phyloP scores from a whole-genome alignment of 2,329 filamentous ascomycete genomes.

The Epichloe coenophiala region DNA sequence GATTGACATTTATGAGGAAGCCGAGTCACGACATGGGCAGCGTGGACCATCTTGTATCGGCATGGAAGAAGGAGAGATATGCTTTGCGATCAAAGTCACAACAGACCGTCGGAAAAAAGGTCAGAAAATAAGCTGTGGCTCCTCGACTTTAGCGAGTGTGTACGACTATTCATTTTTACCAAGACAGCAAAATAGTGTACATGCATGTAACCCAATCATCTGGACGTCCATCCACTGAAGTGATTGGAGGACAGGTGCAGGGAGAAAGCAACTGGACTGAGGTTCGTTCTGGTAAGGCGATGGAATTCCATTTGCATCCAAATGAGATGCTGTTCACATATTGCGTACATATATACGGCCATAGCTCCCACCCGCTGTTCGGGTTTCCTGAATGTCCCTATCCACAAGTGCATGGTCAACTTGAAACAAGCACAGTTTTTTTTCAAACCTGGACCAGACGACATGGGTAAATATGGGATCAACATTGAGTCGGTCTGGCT shows the following conservation, averaged over 20 bases:
- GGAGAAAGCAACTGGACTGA: too few relatives aligned
- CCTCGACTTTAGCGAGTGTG: conserved; percentile 7
- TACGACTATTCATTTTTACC: conserved; percentile 17
- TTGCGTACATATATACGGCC: too few relatives aligned
- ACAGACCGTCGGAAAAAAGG: conserved; percentile 13
- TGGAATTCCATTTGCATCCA: too few relatives aligned
- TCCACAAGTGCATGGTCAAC: not conserved
- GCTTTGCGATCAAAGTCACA: conserved; percentile 23
- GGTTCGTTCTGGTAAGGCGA: too few relatives aligned
- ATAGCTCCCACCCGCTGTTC: too few relatives aligned
- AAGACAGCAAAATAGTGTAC: not conserved
- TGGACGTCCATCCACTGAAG: too few relatives aligned
- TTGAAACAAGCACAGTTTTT: not conserved
- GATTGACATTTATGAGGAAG: conserved; percentile 83
- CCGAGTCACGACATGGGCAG: conserved; percentile 77
- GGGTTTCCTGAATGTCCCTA: not conserved
- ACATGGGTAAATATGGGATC: not conserved
- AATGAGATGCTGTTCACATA: too few relatives aligned
- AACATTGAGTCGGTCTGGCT: not conserved
- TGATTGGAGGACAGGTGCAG: too few relatives aligned
- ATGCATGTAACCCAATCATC: not conserved
- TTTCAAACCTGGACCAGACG: not conserved
- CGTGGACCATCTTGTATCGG: conserved; percentile 62
- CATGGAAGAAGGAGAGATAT: conserved; percentile 33
- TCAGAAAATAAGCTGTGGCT: conserved; percentile 9